Conservation (phyloP, 495 filamentous ascomycete species). For the Jackrogersella minutella region DNA sequence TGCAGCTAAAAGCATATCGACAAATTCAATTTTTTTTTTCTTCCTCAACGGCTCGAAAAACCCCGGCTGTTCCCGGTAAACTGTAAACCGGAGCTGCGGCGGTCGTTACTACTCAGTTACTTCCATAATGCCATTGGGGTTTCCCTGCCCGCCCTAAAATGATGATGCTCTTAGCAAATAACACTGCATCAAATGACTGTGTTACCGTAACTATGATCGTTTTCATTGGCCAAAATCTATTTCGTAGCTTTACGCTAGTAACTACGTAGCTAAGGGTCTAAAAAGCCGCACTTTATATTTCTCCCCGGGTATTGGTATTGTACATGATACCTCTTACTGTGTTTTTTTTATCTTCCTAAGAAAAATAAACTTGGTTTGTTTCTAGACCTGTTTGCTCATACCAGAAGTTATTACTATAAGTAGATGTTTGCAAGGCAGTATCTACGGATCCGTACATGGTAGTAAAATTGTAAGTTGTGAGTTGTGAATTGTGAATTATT, state of each 20-base stretch:
- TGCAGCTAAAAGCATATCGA: slow-evolving; percentile 1
- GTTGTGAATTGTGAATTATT: too few relatives aligned
- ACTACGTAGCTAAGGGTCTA: slow-evolving; percentile 6
- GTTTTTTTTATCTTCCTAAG: too few relatives aligned
- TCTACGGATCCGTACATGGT: too few relatives aligned
- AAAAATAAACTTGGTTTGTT: too few relatives aligned
- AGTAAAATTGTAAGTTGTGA: too few relatives aligned
- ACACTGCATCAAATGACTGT: slow-evolving; percentile 28
- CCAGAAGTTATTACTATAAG: too few relatives aligned
- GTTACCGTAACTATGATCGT: slow-evolving; percentile 7
- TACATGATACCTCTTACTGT: too few relatives aligned
- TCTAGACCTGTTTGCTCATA: too few relatives aligned
- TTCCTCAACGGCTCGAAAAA: slow-evolving; percentile 26
- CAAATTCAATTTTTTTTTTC: slow-evolving; percentile 35
- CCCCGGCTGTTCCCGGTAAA: slow-evolving; percentile 46
- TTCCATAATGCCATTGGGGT: slow-evolving; percentile 28
- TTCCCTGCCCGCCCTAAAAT: slow-evolving; percentile 37
- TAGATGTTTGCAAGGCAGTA: too few relatives aligned
- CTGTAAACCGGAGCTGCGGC: slow-evolving; percentile 43
- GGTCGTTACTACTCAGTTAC: too few relatives aligned
- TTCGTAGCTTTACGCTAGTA: neutral
- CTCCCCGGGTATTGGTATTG: neutral
- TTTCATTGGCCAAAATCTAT: slow-evolving; percentile 27
- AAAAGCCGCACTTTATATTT: slow-evolving; percentile 32
- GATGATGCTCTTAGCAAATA: slow-evolving; percentile 39